phyloP scores from a whole-genome alignment of 768 basidiomycete genomes.

The Rubroboletus pulcherrimus region DNA sequence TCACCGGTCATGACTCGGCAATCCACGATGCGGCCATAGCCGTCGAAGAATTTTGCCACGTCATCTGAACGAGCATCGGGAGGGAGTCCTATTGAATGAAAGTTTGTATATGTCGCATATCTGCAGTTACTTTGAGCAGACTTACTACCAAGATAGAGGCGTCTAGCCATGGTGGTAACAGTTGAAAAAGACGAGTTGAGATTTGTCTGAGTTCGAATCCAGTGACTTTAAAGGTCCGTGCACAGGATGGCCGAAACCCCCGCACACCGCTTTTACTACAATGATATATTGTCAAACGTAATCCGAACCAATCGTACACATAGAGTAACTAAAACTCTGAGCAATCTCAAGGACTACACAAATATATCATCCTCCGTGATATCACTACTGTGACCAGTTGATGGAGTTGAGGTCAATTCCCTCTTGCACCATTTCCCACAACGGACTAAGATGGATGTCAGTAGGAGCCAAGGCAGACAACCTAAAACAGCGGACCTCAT shows the following conservation, averaged over 20 bases:
- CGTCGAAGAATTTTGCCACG: conserved; percentile 85
- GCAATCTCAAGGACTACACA: conserved; percentile 4
- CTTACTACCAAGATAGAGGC: conserved; percentile 84
- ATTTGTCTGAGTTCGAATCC: conserved; percentile 32
- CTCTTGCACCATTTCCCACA: conserved; percentile 99
- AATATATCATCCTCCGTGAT: background rate
- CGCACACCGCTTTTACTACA: conserved; percentile 9
- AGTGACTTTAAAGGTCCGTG: conserved; percentile 30
- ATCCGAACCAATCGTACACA: conserved; percentile 12
- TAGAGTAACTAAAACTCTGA: conserved; percentile 9
- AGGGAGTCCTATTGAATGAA: conserved; percentile 58
- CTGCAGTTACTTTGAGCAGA: conserved; percentile 10
- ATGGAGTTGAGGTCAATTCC: conserved; percentile 95
- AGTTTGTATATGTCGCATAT: background rate
- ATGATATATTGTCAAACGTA: background rate
- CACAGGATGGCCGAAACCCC: conserved; percentile 18
- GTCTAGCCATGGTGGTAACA: conserved; percentile 63
- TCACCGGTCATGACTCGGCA: conserved; percentile 92
- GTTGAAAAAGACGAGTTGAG: conserved; percentile 28
- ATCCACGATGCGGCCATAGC: conserved; percentile 84
- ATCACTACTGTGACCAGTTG: conserved; percentile 78
- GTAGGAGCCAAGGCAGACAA: conserved; percentile 2
- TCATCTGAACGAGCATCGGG: conserved; percentile 80
- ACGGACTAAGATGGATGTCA: conserved; percentile 50
- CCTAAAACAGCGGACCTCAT: conserved; percentile 63